Evolutionary conservation across 2,329 filamentous ascomycete genomes (phyloP).

Genomic region (Pseudogymnoascus pannorum): DNA sequence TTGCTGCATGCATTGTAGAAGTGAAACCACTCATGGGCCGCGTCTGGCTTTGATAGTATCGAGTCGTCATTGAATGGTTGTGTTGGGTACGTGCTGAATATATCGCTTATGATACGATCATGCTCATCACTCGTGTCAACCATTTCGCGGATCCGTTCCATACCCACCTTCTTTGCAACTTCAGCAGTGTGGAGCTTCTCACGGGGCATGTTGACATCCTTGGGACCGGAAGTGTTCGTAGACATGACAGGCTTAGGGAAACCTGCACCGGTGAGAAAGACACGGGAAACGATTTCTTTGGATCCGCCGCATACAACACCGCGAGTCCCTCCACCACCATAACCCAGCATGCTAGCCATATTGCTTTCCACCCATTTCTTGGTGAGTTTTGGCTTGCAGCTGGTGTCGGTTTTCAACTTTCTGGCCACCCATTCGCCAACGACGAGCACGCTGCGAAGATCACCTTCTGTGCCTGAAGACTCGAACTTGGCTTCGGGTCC

Average conservation of each 20-base stretch:
- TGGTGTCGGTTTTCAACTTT: constrained; percentile 46
- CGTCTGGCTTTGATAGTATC: constrained; percentile 77
- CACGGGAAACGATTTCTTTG: constrained; percentile 68
- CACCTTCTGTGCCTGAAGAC: constrained; percentile 62
- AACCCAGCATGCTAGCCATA: constrained; percentile 58
- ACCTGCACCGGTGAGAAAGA: constrained; percentile 72
- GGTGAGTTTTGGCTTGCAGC: constrained; percentile 44
- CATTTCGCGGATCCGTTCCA: constrained; percentile 67
- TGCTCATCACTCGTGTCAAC: constrained; percentile 72
- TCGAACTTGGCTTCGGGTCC: constrained; percentile 63
- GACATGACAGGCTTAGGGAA: constrained; percentile 41
- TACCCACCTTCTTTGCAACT: constrained; percentile 62
- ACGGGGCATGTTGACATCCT: constrained; percentile 35
- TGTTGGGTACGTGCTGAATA: constrained; percentile 78
- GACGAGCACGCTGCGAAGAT: constrained; percentile 77
- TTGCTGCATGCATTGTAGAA: constrained; percentile 83
- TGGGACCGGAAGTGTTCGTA: constrained; percentile 13
- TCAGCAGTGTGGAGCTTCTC: constrained; percentile 64
- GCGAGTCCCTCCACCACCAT: constrained; percentile 64
- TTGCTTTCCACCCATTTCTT: constrained; percentile 71
- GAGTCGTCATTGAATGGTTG: constrained; percentile 91
- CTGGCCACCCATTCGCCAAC: constrained; percentile 81
- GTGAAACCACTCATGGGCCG: constrained; percentile 81
- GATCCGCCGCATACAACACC: constrained; percentile 64
- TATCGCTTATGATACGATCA: constrained; percentile 71